Base-by-base conservation (phyloP, 2,329 filamentous ascomycete species). In the Trichophyton rubrum region DNA sequence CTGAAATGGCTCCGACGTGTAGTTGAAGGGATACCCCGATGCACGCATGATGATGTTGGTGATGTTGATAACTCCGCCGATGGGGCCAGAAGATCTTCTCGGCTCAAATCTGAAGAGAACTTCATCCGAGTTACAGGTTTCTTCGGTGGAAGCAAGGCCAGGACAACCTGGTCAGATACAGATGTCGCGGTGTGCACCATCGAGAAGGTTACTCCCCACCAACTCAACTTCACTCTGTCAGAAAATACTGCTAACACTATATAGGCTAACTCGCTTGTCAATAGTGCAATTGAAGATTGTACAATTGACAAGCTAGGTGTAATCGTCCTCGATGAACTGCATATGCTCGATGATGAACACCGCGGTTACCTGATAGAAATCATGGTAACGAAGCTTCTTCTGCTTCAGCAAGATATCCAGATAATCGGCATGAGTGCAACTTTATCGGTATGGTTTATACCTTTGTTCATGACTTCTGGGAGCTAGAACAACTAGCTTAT, bases 351-450 rank as follows among this genome's bases (percentile, higher is more conserved):
- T 66, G 88, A 90, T 68, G 85, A 86, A 63, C 81, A 85, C 65
- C 82, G 88, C 11, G 88, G 88, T 3, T 90, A 90, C 68, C 77
- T 90, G 1, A 75, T 90, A 60, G 88, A 91, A 68, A 75, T 90
- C 4, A 82, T 89, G 73, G 83, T 85, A 3, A 87, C 86, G 2
- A 90, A 90, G 68, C 68, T 90, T 33, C 73, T 89, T n/a, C 81
- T 84, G 61, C 72, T 90, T 22, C 84, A 82, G 27, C 82, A 88
- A 61, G 73, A 78, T 24, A 78, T 88, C 17, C 87, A 90, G 68
- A 84, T 90, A 20, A 75, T 90, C 61, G 87, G 86, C 65, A 90
- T 91, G 88, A 90, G 88, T 67, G 88, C 88, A 3, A 90, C 88
- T 0, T 76, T 91, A 55, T 84, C 85, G 60, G 86, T 88, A 74